Percentiles rank a stretch among this genome's conserved stretches.
Conservation (phyloP, 257 asterid genomes). For the Nemophila menziesii region DNA sequence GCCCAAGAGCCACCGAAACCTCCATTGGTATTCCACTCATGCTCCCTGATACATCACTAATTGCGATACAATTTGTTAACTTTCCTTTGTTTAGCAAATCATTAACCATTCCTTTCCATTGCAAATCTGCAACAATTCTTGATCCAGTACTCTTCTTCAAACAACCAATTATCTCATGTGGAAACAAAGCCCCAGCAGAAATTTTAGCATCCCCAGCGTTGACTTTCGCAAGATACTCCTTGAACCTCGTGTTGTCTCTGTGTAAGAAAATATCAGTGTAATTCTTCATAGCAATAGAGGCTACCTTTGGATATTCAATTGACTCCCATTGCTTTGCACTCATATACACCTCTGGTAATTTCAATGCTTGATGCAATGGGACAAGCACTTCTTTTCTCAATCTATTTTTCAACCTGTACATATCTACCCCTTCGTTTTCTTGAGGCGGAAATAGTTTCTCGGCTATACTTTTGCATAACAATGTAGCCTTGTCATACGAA, state of each 20-base stretch:
- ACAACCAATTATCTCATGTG: conserved; percentile 6
- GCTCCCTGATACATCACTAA: conserved; percentile 1
- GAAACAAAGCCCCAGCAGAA: conserved; percentile 5
- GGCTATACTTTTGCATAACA: not conserved
- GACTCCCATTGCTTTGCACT: conserved; percentile 1
- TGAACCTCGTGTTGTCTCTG: not conserved
- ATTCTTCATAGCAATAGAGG: conserved; percentile 3
- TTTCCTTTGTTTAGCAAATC: not conserved
- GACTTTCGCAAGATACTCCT: conserved; percentile 6
- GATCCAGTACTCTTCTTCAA: not conserved
- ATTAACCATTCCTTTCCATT: not conserved
- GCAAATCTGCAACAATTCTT: not conserved
- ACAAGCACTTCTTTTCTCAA: conserved; percentile 10
- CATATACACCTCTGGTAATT: conserved; percentile 6
- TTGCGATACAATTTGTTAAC: not conserved
- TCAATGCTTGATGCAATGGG: not conserved
- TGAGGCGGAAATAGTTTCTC: conserved; percentile 5
- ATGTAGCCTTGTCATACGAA: not conserved
- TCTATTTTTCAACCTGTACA: conserved; percentile 3
- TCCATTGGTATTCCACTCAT: not conserved
- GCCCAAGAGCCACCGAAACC: not conserved
- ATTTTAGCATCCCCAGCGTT: conserved; percentile 4
- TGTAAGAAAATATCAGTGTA: not conserved
- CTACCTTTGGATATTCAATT: not conserved
- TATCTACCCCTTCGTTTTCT: not conserved